Evolutionary conservation across 306 rosid species (phyloP), one percentile per base, ranked within the genome.

Genomic region (Trifolium pratense): DNA sequence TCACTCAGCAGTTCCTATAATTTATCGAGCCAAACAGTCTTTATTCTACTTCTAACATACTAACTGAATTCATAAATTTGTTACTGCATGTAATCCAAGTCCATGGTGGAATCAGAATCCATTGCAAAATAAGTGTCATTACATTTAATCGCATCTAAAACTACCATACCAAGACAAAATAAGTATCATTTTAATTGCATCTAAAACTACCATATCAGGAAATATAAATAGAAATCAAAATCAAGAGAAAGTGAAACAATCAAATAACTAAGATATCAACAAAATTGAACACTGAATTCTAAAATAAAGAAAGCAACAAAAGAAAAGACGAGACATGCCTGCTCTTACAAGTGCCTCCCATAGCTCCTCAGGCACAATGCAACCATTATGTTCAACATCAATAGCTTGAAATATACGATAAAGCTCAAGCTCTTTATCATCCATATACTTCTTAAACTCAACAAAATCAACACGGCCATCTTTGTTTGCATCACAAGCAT

Each of bases 321-420:
- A 29, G 32, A 29, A 29, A 29, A 29, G 32, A 29, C 32, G 4
- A 61, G 12, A 80, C 84, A 20, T 68, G 76, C 98, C 98, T 80
- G 97, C 93, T 82, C 70, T 87, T 9, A 91, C 86, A 65, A 93
- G 97, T 11, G 98, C 98, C 75, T 93, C 98, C 93, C 89, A 93
- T 0, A 93, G 96, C 90, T 93, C 98, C 84, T 93, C 98, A 0
- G 98, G 98, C 46, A 91, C 67, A 85, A 93, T 93, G 81, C 94
- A 86, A 5, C 98, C 98, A 68, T 78, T 93, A 60, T 93, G 98
- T 65, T 84, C 96, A 14, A 91, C 98, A 76, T 93, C 98, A 73
- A 93, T 93, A 64, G 96, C 96, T 83, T 93, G 98, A 63, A 93
- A 93, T 31, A 93, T 93, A 37, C 87, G 86, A 63, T 93, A 93